These are phyloP conservation scores for Echria macrotheca DNA, from an alignment of 495 filamentous ascomycete species.

Conservation along the genomic window DNA sequence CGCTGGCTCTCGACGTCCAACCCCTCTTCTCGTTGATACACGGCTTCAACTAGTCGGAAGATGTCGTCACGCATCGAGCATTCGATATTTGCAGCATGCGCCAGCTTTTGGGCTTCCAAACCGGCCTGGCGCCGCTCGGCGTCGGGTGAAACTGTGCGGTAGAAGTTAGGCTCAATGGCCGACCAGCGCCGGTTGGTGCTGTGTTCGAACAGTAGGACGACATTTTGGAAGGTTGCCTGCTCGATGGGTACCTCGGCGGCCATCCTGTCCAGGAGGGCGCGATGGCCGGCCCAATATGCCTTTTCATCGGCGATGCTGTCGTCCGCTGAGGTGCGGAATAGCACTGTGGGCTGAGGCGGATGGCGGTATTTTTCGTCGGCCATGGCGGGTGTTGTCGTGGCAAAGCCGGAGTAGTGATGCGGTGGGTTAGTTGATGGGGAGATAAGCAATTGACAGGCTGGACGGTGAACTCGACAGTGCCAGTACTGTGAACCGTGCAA, in stretches of 20 bases:
- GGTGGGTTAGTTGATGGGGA: too few species aligned
- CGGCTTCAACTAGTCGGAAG: not conserved
- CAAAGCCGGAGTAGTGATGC: too few species aligned
- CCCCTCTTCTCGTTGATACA: not conserved
- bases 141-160: not conserved
- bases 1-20: not conserved
- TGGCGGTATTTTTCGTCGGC: not conserved
- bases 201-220: not conserved
- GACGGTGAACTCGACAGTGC: too few species aligned
- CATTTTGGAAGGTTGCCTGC: not conserved
- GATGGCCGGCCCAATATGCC: not conserved
- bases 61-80: conserved; percentile 1
- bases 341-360: not conserved
- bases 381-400: not conserved
- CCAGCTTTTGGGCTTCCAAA: not conserved
- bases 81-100: not conserved
- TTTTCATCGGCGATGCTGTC: not conserved
- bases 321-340: not conserved
- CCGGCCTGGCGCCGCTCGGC: not conserved
- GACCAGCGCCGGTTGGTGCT: not conserved
- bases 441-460: too few species aligned
- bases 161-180: not conserved
- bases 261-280: not conserved
- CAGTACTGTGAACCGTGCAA: too few species aligned
- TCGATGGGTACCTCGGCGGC: not conserved